Conservation (phyloP, 2,329 filamentous ascomycete genomes). For the Ustilaginoidea virens region DNA sequence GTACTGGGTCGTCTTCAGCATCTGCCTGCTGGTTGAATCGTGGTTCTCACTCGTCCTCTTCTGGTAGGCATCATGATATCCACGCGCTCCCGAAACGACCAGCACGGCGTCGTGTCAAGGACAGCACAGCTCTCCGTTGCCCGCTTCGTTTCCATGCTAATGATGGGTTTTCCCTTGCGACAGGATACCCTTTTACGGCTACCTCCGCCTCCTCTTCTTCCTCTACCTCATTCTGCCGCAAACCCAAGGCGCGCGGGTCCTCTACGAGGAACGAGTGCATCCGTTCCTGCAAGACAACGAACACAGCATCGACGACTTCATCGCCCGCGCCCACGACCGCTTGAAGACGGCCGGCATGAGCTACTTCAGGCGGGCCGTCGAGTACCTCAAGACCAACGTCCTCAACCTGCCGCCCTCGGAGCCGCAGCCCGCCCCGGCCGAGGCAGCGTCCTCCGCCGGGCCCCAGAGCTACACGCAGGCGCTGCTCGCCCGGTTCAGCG, state of each 20-base stretch:
- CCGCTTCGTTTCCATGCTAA: too few relatives aligned
- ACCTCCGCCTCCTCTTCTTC: constrained; percentile 73
- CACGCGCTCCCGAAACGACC: too few relatives aligned
- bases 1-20: constrained; percentile 92
- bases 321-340: constrained; percentile 64
- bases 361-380: constrained; percentile 57
- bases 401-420: constrained; percentile 49
- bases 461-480: constrained; percentile 57
- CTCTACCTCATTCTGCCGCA: constrained; percentile 94
- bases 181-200: constrained; percentile 86
- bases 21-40: constrained; percentile 67
- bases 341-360: constrained; percentile 61
- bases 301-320: constrained; percentile 75
- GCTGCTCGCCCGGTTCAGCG: constrained; percentile 72
- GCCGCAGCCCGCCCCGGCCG: constrained; percentile 21
- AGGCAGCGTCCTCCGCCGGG: constrained; percentile 22
- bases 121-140: too few relatives aligned
- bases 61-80: too few relatives aligned
- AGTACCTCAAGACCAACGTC: constrained; percentile 57
- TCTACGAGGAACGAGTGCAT: constrained; percentile 77
- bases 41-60: constrained; percentile 76
- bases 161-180: neutral
- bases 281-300: constrained; percentile 84
- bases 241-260: constrained; percentile 76
- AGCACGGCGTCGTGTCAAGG: neutral